A percentile compares a stretch with the other conserved stretches of the same genome.
These are phyloP conservation scores for Scheffersomyces illinoinensis DNA, from an alignment of 1,139 yeast species.

Conservation along the genomic window DNA sequence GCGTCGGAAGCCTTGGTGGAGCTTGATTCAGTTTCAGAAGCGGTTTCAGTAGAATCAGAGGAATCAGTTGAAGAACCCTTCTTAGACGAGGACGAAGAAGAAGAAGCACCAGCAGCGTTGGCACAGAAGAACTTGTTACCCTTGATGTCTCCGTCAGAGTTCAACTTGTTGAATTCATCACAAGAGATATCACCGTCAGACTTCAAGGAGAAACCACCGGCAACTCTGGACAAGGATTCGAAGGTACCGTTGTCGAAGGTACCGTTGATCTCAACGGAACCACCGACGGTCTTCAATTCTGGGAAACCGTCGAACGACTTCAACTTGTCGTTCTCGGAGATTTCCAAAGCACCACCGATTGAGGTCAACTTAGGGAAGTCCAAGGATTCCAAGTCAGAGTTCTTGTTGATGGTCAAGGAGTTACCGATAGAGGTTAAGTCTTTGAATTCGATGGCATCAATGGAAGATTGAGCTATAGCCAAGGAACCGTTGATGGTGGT, in stretches of 20 bases:
- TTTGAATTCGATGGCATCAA: slow-evolving; percentile 59
- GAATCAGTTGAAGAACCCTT: slow-evolving; percentile 28
- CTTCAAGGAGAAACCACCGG: slow-evolving; percentile 88
- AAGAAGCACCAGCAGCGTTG: slow-evolving; percentile 63
- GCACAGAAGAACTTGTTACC: slow-evolving; percentile 88
- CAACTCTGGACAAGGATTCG: slow-evolving; percentile 69
- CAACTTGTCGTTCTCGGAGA: slow-evolving; percentile 80
- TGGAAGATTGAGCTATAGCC: slow-evolving; percentile 67
- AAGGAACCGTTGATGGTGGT: slow-evolving; percentile 75
- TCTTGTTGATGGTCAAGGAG: slow-evolving; percentile 73
- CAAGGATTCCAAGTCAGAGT: slow-evolving; percentile 67
- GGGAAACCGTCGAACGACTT: slow-evolving; percentile 71
- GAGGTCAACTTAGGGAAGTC: slow-evolving; percentile 69
- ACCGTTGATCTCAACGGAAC: slow-evolving; percentile 84
- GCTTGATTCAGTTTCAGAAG: slow-evolving; percentile 24
- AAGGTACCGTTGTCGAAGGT: slow-evolving; percentile 77
- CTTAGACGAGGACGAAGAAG: slow-evolving; percentile 50
- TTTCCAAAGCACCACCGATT: slow-evolving; percentile 86
- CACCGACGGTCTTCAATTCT: slow-evolving; percentile 71
- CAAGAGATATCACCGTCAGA: slow-evolving; percentile 82
- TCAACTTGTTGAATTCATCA: slow-evolving; percentile 65
- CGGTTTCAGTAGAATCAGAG: slow-evolving; percentile 25
- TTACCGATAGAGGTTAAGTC: slow-evolving; percentile 69
- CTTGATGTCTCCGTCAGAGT: slow-evolving; percentile 74
- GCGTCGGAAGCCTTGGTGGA: slow-evolving; percentile 27